Evolutionary conservation across 1,139 yeast species (phyloP), one percentile per base, ranked within the genome.

Genomic region (Yamadazyma mexicana): DNA sequence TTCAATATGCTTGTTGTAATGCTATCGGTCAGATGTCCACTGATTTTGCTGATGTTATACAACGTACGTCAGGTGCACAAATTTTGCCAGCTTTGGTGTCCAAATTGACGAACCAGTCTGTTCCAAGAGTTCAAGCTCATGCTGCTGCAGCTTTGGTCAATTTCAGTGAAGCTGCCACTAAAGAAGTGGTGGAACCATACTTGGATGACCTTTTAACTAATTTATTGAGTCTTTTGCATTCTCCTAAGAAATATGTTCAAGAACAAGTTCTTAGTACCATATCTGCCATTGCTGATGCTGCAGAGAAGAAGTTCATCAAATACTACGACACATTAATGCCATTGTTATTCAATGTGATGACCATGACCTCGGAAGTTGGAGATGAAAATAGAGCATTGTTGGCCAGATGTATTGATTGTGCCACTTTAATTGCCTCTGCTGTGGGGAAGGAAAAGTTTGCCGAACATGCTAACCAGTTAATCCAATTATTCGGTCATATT

Each of bases 121-220:
- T 85, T 24, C 95, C 94, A 43, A 75, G 98, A 55, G 98, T 92
- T 20, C 98, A 91, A 65, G 89, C 97, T 0, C 98, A 92, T 59
- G 98, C 97, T 12, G 98, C 98, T 29, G 98, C 98, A 35, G 98
- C 98, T 0, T 73, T 92, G 55, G 98, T 92, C 33, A 92, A 92
- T 59, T 92, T 92, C 59, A 81, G 94, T 35, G 98, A 92, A 61
- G 89, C 86, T 48, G 96, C 98, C 3, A 69, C 89, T 5, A 87
- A 87, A 57, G 95, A 86, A 46, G 79, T 83, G 14, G 69, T 94
- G 51, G 97, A 89, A 54, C 98, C 98, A 9, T 91, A 86, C 55
- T 73, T 92, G 57, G 98, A 92, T 60, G 79, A 76, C 50, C 68
- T 94, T 50, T 71, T 92, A 45, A 75, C 81, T 34, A 84, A 87